phyloP scores from a whole-genome alignment of 2,329 filamentous ascomycete genomes.

The Diaporthe nobilis region DNA sequence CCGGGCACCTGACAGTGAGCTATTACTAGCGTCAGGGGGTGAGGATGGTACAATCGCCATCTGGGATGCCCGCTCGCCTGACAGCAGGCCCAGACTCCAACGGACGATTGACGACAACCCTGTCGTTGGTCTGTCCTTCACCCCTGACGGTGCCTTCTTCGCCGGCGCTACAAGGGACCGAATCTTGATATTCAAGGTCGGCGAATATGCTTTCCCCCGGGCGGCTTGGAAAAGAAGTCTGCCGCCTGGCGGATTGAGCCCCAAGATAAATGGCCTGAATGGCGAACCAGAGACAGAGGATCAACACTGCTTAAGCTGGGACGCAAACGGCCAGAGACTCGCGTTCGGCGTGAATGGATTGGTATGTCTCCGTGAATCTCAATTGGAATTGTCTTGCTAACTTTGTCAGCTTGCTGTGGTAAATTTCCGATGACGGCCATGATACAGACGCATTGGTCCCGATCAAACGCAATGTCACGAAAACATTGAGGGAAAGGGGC shows the following conservation, averaged over 20 bases:
- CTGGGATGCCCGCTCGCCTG: slow-evolving; percentile 71
- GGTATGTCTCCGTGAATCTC: slow-evolving; percentile 59
- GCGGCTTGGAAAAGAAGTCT: slow-evolving; percentile 71
- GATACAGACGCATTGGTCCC: neutral
- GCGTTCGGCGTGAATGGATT: slow-evolving; percentile 75
- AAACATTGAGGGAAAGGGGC: neutral
- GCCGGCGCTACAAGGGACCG: slow-evolving; percentile 72
- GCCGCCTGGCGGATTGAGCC: slow-evolving; percentile 67
- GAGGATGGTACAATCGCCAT: slow-evolving; percentile 75
- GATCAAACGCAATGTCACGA: neutral
- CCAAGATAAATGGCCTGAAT: slow-evolving; percentile 58
- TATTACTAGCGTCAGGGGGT: slow-evolving; percentile 72
- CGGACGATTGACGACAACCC: slow-evolving; percentile 71
- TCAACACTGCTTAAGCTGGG: slow-evolving; percentile 74
- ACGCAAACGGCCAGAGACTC: slow-evolving; percentile 72
- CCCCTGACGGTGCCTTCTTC: slow-evolving; percentile 74
- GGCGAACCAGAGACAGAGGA: slow-evolving; percentile 71
- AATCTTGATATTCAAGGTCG: slow-evolving; percentile 76
- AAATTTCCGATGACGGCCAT: slow-evolving; percentile 46
- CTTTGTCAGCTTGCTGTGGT: slow-evolving; percentile 49
- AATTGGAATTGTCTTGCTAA: slow-evolving; percentile 38
- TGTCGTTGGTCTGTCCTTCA: slow-evolving; percentile 72
- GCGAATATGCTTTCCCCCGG: slow-evolving; percentile 69
- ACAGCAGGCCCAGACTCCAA: slow-evolving; percentile 70
- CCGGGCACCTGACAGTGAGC: slow-evolving; percentile 59